Base-by-base conservation (phyloP, 176 grass and related monocot genomes). In the Oryza rufipogon region DNA sequence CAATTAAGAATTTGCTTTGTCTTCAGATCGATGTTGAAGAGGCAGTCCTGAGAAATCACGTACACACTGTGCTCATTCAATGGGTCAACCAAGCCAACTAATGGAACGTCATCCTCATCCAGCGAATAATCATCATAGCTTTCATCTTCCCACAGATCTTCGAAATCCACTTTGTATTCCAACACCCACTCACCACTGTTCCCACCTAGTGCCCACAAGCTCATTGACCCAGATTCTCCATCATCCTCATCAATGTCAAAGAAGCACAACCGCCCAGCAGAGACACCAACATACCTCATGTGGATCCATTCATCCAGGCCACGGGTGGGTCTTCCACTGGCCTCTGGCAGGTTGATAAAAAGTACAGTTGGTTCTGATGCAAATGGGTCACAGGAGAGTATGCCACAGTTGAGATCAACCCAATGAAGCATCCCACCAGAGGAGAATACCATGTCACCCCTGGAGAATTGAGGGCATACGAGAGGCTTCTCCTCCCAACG, bases 401-500 rank as follows among this genome's bases (percentile, higher is more conserved):
- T 45, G 69, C 38, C 69, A 46, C 2, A 3, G 36, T 17, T 12
- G 20, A 71, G 69, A 38, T 71, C 69, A 71, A 71, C 39, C 38
- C 38, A 71, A 45, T 71, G 19, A 4, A 71, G 39, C 69, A 39
- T 39, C 69, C 38, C 39, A 9, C 39, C 39, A 13, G 39, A 71
- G 39, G 69, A 19, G 9, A 71, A 39, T 8, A 45, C 69, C 69
- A 20, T 45, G 69, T 71, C 9, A 11, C 69, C 23, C 69, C 23
- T 71, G 38, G 20, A 45, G 20, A 71, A 71, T 11, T 45, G 38
- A 11, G 39, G 19, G 39, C 69, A 71, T 39, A 45, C 19, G 19
- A 45, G 38, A 23, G 69, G 9, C 15, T 71, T 71, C 38, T 71
- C 68, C 68, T 70, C 69, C 69, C 69, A 71, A 9, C 9, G 39